phyloP scores from a whole-genome alignment of 768 basidiomycete genomes.

The Lepiota venenata region DNA sequence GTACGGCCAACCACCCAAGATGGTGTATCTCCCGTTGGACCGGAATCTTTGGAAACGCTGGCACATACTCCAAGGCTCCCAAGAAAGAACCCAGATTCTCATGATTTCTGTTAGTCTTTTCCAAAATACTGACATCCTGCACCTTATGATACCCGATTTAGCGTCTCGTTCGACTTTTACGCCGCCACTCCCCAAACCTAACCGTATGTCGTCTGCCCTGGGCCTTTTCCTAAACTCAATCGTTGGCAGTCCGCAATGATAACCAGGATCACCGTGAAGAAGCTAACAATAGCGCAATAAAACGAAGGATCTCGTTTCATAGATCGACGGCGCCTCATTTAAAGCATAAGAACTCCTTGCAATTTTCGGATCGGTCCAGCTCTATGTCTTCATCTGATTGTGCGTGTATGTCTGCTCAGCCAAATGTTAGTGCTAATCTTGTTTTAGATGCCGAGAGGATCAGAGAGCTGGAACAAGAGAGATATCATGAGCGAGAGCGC shows the following conservation, averaged over 20 bases:
- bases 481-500: slow-evolving; percentile 45
- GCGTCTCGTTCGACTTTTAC: background rate
- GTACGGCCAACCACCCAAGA: background rate
- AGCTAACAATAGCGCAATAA: background rate
- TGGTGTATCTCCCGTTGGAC: background rate
- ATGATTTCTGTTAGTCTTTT: background rate
- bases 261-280: slow-evolving; percentile 45
- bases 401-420: slow-evolving; percentile 26
- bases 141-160: background rate
- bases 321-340: background rate
- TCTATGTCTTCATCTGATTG: slow-evolving; percentile 53
- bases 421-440: background rate
- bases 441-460: slow-evolving; percentile 42
- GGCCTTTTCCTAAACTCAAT: background rate
- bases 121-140: background rate
- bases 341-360: slow-evolving; percentile 16
- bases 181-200: slow-evolving; percentile 4
- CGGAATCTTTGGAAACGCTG: background rate
- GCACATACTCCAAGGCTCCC: background rate
- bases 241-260: background rate
- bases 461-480: slow-evolving; percentile 40
- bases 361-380: slow-evolving; percentile 41
- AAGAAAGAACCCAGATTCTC: slow-evolving; percentile 3
- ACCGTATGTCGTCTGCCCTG: slow-evolving; percentile 8
- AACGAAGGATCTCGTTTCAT: slow-evolving; percentile 2